These are phyloP conservation scores for Niveomyces coronatus DNA, from an alignment of 2,329 filamentous ascomycete species.

Conservation along the genomic window DNA sequence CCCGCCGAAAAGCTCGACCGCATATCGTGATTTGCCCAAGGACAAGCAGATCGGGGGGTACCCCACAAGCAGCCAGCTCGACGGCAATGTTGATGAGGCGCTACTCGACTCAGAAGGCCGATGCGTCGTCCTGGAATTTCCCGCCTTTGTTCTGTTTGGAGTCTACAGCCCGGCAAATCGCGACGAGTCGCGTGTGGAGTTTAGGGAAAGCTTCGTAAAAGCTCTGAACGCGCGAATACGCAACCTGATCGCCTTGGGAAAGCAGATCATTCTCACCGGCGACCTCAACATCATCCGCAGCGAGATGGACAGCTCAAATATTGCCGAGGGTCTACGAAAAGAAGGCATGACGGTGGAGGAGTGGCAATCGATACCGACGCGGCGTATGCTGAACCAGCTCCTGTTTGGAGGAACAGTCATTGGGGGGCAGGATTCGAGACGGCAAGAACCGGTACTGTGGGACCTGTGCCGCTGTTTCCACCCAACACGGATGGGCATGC, in stretches of 20 bases:
- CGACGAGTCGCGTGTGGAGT: constrained; percentile 74
- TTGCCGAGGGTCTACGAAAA: constrained; percentile 61
- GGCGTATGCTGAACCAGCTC: constrained; percentile 79
- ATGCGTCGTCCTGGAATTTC: constrained; percentile 85
- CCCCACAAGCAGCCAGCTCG: constrained; percentile 58
- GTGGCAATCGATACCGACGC: constrained; percentile 61
- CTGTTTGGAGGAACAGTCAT: constrained; percentile 60
- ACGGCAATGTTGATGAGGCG: constrained; percentile 52
- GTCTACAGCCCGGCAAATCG: constrained; percentile 87
- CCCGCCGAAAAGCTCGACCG: constrained; percentile 57
- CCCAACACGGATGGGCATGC: constrained; percentile 76
- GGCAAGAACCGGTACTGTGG: constrained; percentile 64
- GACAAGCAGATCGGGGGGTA: constrained; percentile 83
- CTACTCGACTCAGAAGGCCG: constrained; percentile 83
- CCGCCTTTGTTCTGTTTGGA: constrained; percentile 85
- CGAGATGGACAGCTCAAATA: constrained; percentile 66
- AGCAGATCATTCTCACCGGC: constrained; percentile 75
- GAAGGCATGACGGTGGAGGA: constrained; percentile 57
- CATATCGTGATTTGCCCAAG: constrained; percentile 64
- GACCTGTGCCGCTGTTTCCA: constrained; percentile 80
- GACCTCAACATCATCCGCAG: constrained; percentile 73
- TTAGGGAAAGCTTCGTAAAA: constrained; percentile 68
- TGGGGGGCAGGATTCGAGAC: constrained; percentile 55
- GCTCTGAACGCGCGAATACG: constrained; percentile 75
- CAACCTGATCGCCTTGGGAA: constrained; percentile 71